Conservation (phyloP, 306 rosid species). For the Castanospermum australe region DNA sequence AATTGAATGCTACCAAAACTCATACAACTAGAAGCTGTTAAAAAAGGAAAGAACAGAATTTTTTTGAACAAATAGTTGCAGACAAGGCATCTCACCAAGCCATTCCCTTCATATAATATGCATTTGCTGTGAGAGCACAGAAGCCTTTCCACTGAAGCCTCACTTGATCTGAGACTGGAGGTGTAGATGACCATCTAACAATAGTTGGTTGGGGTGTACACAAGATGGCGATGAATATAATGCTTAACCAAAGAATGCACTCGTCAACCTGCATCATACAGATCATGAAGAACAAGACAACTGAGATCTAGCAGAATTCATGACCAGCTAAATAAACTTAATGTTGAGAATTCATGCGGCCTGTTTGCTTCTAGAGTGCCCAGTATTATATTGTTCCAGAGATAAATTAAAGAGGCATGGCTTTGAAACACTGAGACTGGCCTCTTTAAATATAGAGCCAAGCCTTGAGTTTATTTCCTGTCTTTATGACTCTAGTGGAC, state of each 20-base stretch:
- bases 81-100: constrained; percentile 72
- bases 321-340: neutral
- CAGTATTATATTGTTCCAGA: neutral
- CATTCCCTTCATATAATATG: constrained; percentile 92
- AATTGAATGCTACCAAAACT: neutral
- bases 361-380: constrained; percentile 1
- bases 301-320: neutral
- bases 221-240: constrained; percentile 88
- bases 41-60: neutral
- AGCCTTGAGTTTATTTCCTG: neutral
- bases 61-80: neutral
- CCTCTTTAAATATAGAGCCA: neutral
- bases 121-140: constrained; percentile 94
- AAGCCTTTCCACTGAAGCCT: constrained; percentile 97
- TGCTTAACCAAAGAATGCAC: constrained; percentile 94
- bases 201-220: constrained; percentile 97
- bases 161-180: constrained; percentile 86
- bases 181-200: constrained; percentile 92
- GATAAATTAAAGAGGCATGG: neutral
- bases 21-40: neutral
- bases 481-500: neutral
- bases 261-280: constrained; percentile 70
- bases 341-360: neutral
- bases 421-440: neutral
- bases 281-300: neutral